Base-by-base conservation (phyloP, 1,284 basidiomycete species). In the Marasmius sp. region DNA sequence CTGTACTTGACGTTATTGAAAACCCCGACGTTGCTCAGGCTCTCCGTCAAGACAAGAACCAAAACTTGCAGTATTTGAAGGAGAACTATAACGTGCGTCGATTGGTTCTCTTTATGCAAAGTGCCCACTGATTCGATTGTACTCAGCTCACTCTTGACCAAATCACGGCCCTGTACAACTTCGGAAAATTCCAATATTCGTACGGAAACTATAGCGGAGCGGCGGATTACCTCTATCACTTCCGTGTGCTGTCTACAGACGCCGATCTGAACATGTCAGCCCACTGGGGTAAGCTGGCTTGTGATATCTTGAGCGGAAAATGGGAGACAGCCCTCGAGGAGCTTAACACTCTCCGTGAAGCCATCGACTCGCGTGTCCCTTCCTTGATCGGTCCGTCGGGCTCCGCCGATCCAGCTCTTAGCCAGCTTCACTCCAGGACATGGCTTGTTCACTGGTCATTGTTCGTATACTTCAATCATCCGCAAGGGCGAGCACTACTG, bases 381-480 rank as follows among this genome's bases (percentile, higher is more conserved):
- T 75, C 85, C 3, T 79, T 84, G 11, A 75, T 84, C 59, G 75
- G 78, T 20, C 55, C 72, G 5, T 78, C 85, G 41, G 78, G 83
- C 33, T 63, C 71, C 22, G 64, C 75, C 14, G 79, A 81, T 47
- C 81, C 80, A 7, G 89, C 91, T 5, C 85, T 94, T 58, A 83
- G 84, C 55, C 95, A 94, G 71, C 85, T 97, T 58, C 95, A 97
- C 77, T 93, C 95, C n/a, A 88, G 97, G 63, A 94, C 94, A 55
- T 98, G 97, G 96, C 86, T 97, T 62, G 87, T 95, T 12, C 97
- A 99, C 80, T 99, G 97, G 97, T 94, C 92, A 16, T 87, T 99
- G 57, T 99, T 98, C 76, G 94, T 98, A 66, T 98, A 96, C 80
- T 98, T 97, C 85, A 98, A 98, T 81, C 94, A 98, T 76, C 89